These are phyloP conservation scores for Neurospora sp. DNA, from an alignment of 495 filamentous ascomycete species.

Conservation along the genomic window DNA sequence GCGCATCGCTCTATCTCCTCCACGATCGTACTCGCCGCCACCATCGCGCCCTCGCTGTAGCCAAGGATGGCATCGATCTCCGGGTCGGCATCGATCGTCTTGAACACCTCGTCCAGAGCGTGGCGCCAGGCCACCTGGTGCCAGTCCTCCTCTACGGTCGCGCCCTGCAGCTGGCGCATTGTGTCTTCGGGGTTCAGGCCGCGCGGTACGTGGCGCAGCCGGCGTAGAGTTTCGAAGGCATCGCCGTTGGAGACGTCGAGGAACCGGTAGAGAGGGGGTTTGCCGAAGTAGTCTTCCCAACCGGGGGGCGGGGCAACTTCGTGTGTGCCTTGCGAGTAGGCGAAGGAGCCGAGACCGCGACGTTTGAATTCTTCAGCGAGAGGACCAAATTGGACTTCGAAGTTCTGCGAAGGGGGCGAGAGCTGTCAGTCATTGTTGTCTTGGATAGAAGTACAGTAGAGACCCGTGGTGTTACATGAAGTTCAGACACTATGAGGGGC, in stretches of 20 bases:
- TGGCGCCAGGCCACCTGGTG: conserved; percentile 18
- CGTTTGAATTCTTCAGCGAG: conserved; percentile 35
- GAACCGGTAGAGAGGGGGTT: conserved; percentile 43
- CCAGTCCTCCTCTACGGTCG: conserved; percentile 16
- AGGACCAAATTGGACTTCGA: conserved; percentile 43
- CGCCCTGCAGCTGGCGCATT: conserved; percentile 31
- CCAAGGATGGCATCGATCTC: conserved; percentile 41
- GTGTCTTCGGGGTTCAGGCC: conserved; percentile 40
- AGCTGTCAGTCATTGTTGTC: neutral
- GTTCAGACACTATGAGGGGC: too few relatives aligned
- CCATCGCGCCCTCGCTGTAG: conserved; percentile 45
- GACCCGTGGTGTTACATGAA: too few relatives aligned
- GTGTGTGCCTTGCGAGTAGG: conserved; percentile 38
- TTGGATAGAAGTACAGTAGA: neutral
- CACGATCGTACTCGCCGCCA: conserved; percentile 39
- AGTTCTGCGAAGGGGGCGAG: conserved; percentile 29
- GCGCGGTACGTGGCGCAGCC: conserved; percentile 40
- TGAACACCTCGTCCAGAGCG: conserved; percentile 25
- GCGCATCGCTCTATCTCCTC: conserved; percentile 34
- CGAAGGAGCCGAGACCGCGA: conserved; percentile 34
- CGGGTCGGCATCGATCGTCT: conserved; percentile 26
- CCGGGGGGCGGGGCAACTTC: conserved; percentile 35
- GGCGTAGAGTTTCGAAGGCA: conserved; percentile 36
- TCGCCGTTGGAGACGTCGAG: conserved; percentile 35
- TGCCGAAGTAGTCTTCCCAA: conserved; percentile 44